Conservation (phyloP, 176 grass and related monocot genomes). For the Phyllostachys edulis region DNA sequence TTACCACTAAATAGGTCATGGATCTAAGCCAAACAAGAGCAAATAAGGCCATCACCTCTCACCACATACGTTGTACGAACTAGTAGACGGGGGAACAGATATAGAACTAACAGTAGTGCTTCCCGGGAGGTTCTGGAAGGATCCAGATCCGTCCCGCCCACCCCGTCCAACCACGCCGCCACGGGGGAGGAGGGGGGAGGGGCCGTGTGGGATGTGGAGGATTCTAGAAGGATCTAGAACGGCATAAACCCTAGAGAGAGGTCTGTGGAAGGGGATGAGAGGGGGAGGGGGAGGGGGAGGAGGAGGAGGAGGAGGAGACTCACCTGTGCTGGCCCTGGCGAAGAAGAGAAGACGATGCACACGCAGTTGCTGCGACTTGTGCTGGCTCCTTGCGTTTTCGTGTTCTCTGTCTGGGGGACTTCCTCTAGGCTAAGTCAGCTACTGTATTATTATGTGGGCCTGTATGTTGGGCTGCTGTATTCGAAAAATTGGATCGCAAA, state of each 20-base stretch:
- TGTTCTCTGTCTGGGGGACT: too few relatives aligned
- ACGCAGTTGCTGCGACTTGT: too few relatives aligned
- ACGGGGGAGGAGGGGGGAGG: background rate
- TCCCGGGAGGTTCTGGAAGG: background rate
- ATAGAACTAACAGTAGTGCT: background rate
- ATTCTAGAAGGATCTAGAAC: background rate
- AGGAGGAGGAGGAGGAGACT: background rate
- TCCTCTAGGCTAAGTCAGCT: too few relatives aligned
- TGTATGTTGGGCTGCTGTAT: too few relatives aligned
- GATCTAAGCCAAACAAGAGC: background rate
- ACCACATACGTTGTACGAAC: background rate
- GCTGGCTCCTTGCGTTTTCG: too few relatives aligned
- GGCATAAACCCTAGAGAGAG: background rate
- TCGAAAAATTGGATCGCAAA: too few relatives aligned
- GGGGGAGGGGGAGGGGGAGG: too few relatives aligned
- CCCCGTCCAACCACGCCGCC: background rate
- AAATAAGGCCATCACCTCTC: background rate
- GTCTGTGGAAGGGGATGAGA: background rate
- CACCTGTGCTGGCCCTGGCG: background rate
- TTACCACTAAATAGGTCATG: background rate
- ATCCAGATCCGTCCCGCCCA: background rate
- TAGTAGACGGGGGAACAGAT: background rate
- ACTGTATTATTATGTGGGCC: too few relatives aligned
- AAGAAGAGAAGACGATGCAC: background rate
- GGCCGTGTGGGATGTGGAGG: too few relatives aligned